Conservation (phyloP, 805 yeast genomes). For the Jamesozyma hellenica region DNA sequence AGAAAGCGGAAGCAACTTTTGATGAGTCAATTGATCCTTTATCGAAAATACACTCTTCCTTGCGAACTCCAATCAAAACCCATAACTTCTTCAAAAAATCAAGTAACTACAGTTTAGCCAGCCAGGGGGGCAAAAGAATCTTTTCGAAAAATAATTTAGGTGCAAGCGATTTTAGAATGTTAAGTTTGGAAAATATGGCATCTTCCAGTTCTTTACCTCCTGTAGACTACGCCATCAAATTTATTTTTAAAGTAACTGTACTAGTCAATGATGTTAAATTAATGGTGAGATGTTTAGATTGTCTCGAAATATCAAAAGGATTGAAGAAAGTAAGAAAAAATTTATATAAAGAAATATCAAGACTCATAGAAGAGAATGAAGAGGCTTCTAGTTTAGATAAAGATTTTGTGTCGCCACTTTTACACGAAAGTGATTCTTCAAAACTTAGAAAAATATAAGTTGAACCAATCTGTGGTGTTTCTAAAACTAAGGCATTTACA, state of each 20-base stretch:
- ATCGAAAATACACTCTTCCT: slow-evolving; percentile 6
- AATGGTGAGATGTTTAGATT: slow-evolving; percentile 32
- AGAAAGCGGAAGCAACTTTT: slow-evolving; percentile 12
- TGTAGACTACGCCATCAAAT: slow-evolving; percentile 43
- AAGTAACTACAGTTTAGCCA: background rate
- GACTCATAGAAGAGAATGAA: slow-evolving; percentile 1
- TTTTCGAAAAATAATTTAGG: slow-evolving; percentile 6
- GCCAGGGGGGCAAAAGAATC: slow-evolving; percentile 1
- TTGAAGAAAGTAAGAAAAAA: slow-evolving; percentile 13
- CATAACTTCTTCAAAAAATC: slow-evolving; percentile 1
- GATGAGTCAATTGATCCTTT: slow-evolving; percentile 28
- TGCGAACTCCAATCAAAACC: slow-evolving; percentile 6
- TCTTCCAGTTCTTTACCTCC: slow-evolving; percentile 49
- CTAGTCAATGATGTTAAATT: slow-evolving; percentile 55
- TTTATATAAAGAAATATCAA: slow-evolving; percentile 1
- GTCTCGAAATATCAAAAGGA: slow-evolving; percentile 24
- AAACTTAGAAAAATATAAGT: too few species aligned
- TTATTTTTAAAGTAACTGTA: slow-evolving; percentile 52
- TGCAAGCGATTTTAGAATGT: slow-evolving; percentile 15
- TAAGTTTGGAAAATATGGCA: slow-evolving; percentile 49
- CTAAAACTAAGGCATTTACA: too few species aligned
- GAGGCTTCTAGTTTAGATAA: background rate
- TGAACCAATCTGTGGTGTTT: too few species aligned
- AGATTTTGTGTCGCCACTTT: too few species aligned
- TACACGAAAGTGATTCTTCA: too few species aligned